Evolutionary conservation across 2,329 filamentous ascomycete genomes (phyloP).

Genomic region (Drechslerella stenobrocha): DNA sequence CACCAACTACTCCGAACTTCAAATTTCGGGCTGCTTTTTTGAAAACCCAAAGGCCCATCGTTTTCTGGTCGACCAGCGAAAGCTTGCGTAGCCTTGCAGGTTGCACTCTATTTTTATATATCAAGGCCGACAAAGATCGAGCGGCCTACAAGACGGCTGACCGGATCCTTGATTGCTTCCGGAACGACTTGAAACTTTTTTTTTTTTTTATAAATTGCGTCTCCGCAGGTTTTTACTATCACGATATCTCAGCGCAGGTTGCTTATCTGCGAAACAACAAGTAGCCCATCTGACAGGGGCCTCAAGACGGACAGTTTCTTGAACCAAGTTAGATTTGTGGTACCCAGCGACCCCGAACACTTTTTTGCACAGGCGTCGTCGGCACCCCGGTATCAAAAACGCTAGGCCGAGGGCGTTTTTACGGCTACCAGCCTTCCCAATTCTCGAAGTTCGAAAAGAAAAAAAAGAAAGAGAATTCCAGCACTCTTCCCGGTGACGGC

Average conservation of each 20-base stretch:
- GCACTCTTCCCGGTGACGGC: slow-evolving; percentile 36
- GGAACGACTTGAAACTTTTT: not conserved
- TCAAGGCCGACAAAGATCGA: not conserved
- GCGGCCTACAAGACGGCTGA: slow-evolving; percentile 1
- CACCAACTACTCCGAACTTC: too few species aligned
- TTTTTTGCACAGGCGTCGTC: slow-evolving; percentile 9
- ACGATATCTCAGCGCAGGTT: not conserved
- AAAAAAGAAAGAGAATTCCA: slow-evolving; percentile 12
- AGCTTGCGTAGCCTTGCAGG: slow-evolving; percentile 48
- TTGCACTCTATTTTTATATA: slow-evolving; percentile 39
- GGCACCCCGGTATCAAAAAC: slow-evolving; percentile 45
- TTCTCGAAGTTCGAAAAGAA: slow-evolving; percentile 18
- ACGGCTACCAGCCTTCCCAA: slow-evolving; percentile 43
- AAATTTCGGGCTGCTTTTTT: too few species aligned
- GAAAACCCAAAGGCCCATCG: too few species aligned
- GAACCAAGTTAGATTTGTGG: slow-evolving; percentile 33
- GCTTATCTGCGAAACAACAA: not conserved
- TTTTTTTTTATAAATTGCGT: not conserved
- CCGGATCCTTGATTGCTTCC: not conserved
- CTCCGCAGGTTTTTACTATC: not conserved
- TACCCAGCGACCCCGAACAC: slow-evolving; percentile 39
- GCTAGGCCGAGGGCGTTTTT: slow-evolving; percentile 1
- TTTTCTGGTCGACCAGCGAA: slow-evolving; percentile 25
- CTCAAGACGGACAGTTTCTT: slow-evolving; percentile 43
- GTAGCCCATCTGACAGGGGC: not conserved